Percentiles rank a stretch among this genome's conserved stretches.
Evolutionary conservation across 2,329 filamentous ascomycete species (phyloP).

Genomic region (Rutstroemia sp.): DNA sequence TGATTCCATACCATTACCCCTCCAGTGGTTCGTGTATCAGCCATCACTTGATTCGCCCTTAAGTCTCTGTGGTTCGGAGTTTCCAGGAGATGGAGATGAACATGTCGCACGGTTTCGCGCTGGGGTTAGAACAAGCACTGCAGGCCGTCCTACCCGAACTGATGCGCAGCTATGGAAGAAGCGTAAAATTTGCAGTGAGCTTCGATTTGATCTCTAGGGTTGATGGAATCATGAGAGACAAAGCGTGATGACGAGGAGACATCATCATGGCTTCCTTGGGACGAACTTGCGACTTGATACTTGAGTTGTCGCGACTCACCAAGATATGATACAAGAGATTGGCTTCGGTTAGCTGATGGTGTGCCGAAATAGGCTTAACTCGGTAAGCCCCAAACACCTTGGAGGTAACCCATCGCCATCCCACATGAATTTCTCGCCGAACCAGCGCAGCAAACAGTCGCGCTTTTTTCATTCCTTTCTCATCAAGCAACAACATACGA

Average conservation of each 20-base stretch:
- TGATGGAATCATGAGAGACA: not conserved
- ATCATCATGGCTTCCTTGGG: not conserved
- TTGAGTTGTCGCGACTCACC: not conserved
- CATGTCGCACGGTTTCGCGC: not conserved
- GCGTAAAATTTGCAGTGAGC: not conserved
- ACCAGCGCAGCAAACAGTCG: too few relatives aligned
- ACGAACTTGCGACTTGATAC: not conserved
- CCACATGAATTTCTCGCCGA: too few relatives aligned
- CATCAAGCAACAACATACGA: too few relatives aligned
- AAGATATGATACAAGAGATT: slow-evolving; percentile 1
- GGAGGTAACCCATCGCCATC: too few relatives aligned
- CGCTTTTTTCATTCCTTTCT: too few relatives aligned
- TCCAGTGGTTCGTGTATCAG: not conserved
- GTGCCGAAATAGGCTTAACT: not conserved
- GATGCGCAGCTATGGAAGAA: not conserved
- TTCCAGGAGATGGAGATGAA: not conserved
- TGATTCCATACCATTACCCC: not conserved
- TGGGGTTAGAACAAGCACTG: not conserved
- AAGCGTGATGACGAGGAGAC: not conserved
- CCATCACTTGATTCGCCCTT: not conserved
- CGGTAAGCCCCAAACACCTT: too few relatives aligned
- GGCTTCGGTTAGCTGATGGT: not conserved
- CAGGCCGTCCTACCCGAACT: not conserved
- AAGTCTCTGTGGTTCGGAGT: not conserved
- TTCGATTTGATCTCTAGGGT: not conserved